Conservation (phyloP, 2,329 filamentous ascomycete genomes). For the Curvularia sp. region DNA sequence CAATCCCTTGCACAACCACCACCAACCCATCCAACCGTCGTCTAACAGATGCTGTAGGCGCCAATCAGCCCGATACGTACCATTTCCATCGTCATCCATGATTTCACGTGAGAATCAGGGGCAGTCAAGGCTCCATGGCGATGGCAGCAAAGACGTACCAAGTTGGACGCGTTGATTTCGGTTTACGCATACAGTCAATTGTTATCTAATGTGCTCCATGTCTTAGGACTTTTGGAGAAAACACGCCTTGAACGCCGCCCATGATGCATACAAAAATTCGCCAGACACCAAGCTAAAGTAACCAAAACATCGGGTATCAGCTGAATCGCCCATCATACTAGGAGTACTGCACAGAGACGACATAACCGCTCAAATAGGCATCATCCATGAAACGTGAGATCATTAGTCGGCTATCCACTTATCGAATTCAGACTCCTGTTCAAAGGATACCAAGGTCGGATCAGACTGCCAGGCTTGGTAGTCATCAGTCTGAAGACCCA, state of each 20-base stretch:
- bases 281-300: constrained; percentile 3
- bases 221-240: constrained; percentile 8
- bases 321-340: constrained; percentile 6
- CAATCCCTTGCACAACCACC: constrained; percentile 21
- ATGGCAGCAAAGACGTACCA: not conserved
- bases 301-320: constrained; percentile 7
- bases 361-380: constrained; percentile 4
- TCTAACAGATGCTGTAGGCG: not conserved
- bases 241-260: constrained; percentile 15
- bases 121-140: not conserved
- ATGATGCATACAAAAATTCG: not conserved
- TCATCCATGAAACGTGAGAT: constrained; percentile 5
- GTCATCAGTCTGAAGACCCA: constrained; percentile 37
- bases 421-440: constrained; percentile 55
- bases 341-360: constrained; percentile 1
- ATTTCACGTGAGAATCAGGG: not conserved
- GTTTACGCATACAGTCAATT: constrained; percentile 14
- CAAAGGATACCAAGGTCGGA: constrained; percentile 45
- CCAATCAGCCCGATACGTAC: not conserved
- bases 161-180: constrained; percentile 10
- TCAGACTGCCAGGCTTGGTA: constrained; percentile 47
- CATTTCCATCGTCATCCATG: not conserved
- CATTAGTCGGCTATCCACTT: constrained; percentile 53
- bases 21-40: constrained; percentile 9
- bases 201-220: constrained; percentile 17